Conservation (phyloP, 306 rosid genomes). For the Trifolium repens region DNA sequence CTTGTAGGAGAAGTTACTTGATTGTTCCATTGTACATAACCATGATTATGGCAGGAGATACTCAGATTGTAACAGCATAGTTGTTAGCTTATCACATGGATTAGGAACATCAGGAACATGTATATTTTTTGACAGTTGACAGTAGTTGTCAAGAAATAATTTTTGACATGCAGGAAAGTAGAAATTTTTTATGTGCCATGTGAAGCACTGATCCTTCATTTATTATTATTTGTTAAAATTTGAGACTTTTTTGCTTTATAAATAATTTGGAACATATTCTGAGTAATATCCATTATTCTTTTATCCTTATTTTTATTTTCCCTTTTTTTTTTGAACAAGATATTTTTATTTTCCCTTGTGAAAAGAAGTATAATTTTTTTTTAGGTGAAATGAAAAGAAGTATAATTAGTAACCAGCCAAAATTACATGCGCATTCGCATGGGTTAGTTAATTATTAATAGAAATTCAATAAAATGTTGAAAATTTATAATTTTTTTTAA, state of each 20-base stretch:
- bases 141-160: background rate
- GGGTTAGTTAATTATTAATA: no score
- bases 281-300: background rate
- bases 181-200: slow-evolving; percentile 21
- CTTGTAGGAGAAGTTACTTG: slow-evolving; percentile 23
- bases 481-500: no score
- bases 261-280: background rate
- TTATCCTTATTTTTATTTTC: background rate
- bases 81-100: slow-evolving; percentile 31
- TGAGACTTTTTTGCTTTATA: slow-evolving; percentile 7
- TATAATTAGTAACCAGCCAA: no score
- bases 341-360: no score
- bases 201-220: slow-evolving; percentile 25
- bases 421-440: no score
- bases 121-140: slow-evolving; percentile 8
- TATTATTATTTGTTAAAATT: slow-evolving; percentile 12
- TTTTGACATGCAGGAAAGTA: slow-evolving; percentile 20
- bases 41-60: slow-evolving; percentile 36
- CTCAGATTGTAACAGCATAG: slow-evolving; percentile 25
- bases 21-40: slow-evolving; percentile 36
- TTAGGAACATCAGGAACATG: background rate
- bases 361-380: no score
- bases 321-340: no score
- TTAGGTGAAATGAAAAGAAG: no score
- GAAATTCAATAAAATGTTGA: no score